phyloP scores from a whole-genome alignment of 495 filamentous ascomycete species.

The Tuber calosporum region DNA sequence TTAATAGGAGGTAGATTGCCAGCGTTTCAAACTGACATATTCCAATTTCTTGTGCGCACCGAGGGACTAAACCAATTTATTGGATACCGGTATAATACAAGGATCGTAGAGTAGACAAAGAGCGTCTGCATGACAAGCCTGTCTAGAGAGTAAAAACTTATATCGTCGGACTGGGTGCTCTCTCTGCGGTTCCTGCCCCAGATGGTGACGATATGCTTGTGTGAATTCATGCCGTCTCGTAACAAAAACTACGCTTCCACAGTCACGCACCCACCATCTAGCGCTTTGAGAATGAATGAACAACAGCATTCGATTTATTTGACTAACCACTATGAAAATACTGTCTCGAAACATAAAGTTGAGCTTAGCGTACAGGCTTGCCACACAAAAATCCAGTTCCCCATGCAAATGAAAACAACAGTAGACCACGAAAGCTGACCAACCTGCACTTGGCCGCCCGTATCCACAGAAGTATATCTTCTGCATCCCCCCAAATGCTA shows the following conservation, averaged over 20 bases:
- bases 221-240: neutral
- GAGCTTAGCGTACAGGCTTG: neutral
- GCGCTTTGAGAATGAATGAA: neutral
- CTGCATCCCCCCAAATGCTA: neutral
- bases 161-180: too few species aligned
- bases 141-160: too few species aligned
- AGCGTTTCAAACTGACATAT: too few species aligned
- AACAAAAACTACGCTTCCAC: neutral
- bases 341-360: neutral
- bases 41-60: too few species aligned
- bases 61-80: too few species aligned
- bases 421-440: slow-evolving; percentile 32
- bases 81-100: neutral
- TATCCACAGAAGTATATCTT: slow-evolving; percentile 18
- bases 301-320: neutral
- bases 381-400: neutral
- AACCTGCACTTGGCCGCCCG: slow-evolving; percentile 33
- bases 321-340: neutral
- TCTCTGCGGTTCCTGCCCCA: neutral
- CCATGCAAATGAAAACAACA: slow-evolving; percentile 19
- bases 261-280: neutral
- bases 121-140: too few species aligned
- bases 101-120: neutral
- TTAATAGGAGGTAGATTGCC: too few species aligned
- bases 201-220: neutral